A percentile compares a stretch with the other conserved stretches of the same genome.
phyloP scores from a whole-genome alignment of 176 grass and related monocot genomes.

The Avena sativa region DNA sequence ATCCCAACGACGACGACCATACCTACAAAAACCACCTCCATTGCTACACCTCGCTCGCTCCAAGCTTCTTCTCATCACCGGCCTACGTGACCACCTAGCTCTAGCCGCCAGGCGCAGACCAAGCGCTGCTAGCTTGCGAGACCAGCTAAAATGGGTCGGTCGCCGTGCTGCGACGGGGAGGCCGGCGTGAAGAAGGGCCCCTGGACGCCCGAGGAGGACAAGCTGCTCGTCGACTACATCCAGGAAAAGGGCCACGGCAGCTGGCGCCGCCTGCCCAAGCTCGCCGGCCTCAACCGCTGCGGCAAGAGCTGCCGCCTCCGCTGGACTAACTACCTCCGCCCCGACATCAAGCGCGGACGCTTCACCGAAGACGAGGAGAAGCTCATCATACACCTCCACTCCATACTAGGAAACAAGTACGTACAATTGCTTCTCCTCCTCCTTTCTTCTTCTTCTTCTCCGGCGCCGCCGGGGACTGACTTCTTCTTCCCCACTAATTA shows the following conservation, averaged over 20 bases:
- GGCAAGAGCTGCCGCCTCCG: conserved; percentile 98
- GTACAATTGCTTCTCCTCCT: too few species aligned
- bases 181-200: conserved; percentile 78
- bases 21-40: conserved; percentile 26
- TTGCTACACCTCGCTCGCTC: background rate
- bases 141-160: conserved; percentile 58
- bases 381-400: conserved; percentile 86
- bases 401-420: conserved; percentile 80
- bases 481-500: too few species aligned
- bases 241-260: conserved; percentile 66
- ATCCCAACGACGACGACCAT: conserved; percentile 39
- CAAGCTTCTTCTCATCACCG: background rate
- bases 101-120: too few species aligned
- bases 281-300: conserved; percentile 86
- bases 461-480: background rate
- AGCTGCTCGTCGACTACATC: conserved; percentile 73
- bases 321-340: conserved; percentile 95
- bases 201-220: conserved; percentile 86
- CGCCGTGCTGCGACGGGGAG: conserved; percentile 85
- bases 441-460: background rate
- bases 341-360: conserved; percentile 80
- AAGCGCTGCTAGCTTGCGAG: background rate
- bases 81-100: too few species aligned
- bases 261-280: conserved; percentile 88
- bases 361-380: conserved; percentile 90